These are phyloP conservation scores for Podospora pseudocomata DNA, from an alignment of 495 filamentous ascomycete genomes.

Conservation along the genomic window DNA sequence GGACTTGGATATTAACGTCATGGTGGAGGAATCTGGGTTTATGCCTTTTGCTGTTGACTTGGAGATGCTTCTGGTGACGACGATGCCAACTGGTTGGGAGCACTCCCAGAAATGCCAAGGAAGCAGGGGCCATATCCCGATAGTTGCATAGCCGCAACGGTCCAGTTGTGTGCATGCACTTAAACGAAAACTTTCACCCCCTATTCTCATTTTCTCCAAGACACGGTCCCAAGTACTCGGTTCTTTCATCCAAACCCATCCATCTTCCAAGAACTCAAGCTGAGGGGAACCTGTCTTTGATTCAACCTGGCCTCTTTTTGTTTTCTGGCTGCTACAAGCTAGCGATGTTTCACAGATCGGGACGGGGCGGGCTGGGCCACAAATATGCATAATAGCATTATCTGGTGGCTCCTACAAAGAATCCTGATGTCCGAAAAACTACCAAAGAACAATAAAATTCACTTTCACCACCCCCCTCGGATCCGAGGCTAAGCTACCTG, in stretches of 20 bases:
- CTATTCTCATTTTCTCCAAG: not conserved
- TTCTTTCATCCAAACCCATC: not conserved
- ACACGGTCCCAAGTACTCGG: not conserved
- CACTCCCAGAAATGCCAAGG: not conserved
- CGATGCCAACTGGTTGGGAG: constrained; percentile 1
- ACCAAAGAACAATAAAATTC: not conserved
- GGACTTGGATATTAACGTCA: constrained; percentile 64
- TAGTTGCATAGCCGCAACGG: not conserved
- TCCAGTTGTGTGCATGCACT: not conserved
- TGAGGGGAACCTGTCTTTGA: not conserved
- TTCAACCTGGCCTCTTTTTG: not conserved
- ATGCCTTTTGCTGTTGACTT: not conserved
- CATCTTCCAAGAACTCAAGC: not conserved
- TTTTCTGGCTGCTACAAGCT: not conserved
- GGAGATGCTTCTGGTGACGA: constrained; percentile 9
- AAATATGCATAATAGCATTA: constrained; percentile 4
- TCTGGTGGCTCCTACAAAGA: not conserved
- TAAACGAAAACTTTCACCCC: not conserved
- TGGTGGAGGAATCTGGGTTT: constrained; percentile 24
- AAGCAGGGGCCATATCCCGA: not conserved
- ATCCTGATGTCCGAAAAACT: not conserved
- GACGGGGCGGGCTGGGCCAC: not conserved
- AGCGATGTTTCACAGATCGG: not conserved
- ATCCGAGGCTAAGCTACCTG: not conserved
- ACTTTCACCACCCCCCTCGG: not conserved